These are phyloP conservation scores for Rhipidocladum racemiflorum DNA, from an alignment of 176 grass and related monocot species.

Conservation along the genomic window DNA sequence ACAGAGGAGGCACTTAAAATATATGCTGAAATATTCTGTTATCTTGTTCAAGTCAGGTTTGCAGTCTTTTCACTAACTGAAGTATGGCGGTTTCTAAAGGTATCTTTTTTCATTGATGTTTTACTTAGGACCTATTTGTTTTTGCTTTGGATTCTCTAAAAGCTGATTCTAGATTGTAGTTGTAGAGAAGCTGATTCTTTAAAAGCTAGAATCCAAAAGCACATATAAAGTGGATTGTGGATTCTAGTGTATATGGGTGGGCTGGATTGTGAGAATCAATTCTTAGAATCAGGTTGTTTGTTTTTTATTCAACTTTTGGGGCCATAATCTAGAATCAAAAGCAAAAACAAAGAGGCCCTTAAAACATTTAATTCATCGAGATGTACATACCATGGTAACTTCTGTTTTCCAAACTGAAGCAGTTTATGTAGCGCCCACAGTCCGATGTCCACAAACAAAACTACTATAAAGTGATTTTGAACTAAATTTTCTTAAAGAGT, in stretches of 20 bases:
- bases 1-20: constrained; percentile 72
- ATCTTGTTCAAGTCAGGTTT: constrained; percentile 79
- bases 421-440: background rate
- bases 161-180: too few relatives aligned
- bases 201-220: too few relatives aligned
- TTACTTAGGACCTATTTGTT: too few relatives aligned
- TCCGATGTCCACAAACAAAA: background rate
- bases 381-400: background rate
- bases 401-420: constrained; percentile 7
- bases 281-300: too few relatives aligned
- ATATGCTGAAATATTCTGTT: constrained; percentile 95
- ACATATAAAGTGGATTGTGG: too few relatives aligned
- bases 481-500: constrained; percentile 4
- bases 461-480: background rate
- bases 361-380: constrained; percentile 14
- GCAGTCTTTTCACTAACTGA: constrained; percentile 78
- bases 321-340: too few relatives aligned
- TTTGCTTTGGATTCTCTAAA: too few relatives aligned
- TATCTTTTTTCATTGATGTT: constrained; percentile 30
- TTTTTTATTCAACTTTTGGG: too few relatives aligned
- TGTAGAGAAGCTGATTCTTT: too few relatives aligned
- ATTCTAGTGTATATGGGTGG: too few relatives aligned
- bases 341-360: too few relatives aligned
- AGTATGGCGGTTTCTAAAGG: constrained; percentile 79
- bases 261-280: too few relatives aligned